Conservation (phyloP, 1,139 yeast species). For the Yamadazyma friedrichii region DNA sequence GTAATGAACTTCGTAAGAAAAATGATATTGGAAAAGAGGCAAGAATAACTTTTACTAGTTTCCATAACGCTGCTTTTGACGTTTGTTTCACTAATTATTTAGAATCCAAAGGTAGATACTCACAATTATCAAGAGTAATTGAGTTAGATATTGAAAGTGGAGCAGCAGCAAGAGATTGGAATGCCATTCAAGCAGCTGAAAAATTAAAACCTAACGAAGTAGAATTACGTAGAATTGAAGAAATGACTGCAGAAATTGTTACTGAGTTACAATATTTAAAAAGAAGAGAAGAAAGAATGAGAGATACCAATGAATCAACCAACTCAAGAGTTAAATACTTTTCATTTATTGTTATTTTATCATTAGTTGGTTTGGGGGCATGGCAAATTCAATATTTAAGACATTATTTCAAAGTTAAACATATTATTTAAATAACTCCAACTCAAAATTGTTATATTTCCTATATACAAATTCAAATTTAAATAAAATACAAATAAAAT, state of each 20-base stretch:
- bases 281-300: conserved; percentile 83
- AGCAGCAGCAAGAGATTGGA: conserved; percentile 97
- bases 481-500: background rate
- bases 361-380: conserved; percentile 75
- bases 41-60: conserved; percentile 80
- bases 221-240: conserved; percentile 81
- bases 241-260: conserved; percentile 75
- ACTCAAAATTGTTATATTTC: background rate
- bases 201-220: conserved; percentile 91
- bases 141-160: conserved; percentile 95
- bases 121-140: conserved; percentile 54
- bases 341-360: conserved; percentile 63
- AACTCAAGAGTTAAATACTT: conserved; percentile 84
- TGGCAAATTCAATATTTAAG: conserved; percentile 94
- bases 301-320: conserved; percentile 96
- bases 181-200: conserved; percentile 88
- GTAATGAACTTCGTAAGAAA: conserved; percentile 68
- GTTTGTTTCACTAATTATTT: conserved; percentile 78
- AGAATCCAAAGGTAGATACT: conserved; percentile 37
- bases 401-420: conserved; percentile 91
- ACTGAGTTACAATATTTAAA: conserved; percentile 79
- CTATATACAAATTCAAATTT: background rate
- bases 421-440: conserved; percentile 61
- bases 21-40: conserved; percentile 64
- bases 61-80: conserved; percentile 81